Conservation (phyloP, 2,329 filamentous ascomycete species). For the Lachnellula subtilissima region DNA sequence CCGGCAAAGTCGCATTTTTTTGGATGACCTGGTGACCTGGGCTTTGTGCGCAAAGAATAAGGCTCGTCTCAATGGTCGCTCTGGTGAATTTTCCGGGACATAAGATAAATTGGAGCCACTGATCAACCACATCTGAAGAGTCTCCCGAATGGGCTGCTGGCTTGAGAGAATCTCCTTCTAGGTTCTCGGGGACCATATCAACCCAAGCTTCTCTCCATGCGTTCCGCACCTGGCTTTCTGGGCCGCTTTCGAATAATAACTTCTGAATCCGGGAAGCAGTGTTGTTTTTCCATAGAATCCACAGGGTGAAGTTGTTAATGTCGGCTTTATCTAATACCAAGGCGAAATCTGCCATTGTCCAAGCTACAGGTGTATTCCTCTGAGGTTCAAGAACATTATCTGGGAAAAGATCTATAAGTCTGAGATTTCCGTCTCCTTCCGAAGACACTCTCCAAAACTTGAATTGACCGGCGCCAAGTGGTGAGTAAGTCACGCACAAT, state of each 20-base stretch:
- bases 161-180: slow-evolving; percentile 42
- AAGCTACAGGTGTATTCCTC: slow-evolving; percentile 68
- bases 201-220: slow-evolving; percentile 67
- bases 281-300: slow-evolving; percentile 83
- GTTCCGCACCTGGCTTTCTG: slow-evolving; percentile 13
- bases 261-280: slow-evolving; percentile 70
- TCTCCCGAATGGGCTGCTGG: slow-evolving; percentile 59
- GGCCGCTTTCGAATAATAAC: slow-evolving; percentile 60
- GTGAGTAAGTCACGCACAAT: slow-evolving; percentile 76
- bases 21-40: slow-evolving; percentile 39
- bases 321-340: slow-evolving; percentile 48
- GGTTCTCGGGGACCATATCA: slow-evolving; percentile 57
- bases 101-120: slow-evolving; percentile 82
- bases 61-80: slow-evolving; percentile 75
- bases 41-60: slow-evolving; percentile 72
- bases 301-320: slow-evolving; percentile 56
- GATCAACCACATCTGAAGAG: slow-evolving; percentile 67
- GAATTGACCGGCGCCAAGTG: slow-evolving; percentile 82
- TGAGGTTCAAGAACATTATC: slow-evolving; percentile 61
- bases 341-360: slow-evolving; percentile 74
- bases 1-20: slow-evolving; percentile 57
- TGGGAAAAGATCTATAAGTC: slow-evolving; percentile 68
- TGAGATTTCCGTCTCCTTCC: slow-evolving; percentile 53
- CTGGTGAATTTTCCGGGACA: slow-evolving; percentile 76
- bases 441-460: slow-evolving; percentile 82